Evolutionary conservation across 176 grass and related monocot species (phyloP).

Genomic region (Lolium multiflorum): DNA sequence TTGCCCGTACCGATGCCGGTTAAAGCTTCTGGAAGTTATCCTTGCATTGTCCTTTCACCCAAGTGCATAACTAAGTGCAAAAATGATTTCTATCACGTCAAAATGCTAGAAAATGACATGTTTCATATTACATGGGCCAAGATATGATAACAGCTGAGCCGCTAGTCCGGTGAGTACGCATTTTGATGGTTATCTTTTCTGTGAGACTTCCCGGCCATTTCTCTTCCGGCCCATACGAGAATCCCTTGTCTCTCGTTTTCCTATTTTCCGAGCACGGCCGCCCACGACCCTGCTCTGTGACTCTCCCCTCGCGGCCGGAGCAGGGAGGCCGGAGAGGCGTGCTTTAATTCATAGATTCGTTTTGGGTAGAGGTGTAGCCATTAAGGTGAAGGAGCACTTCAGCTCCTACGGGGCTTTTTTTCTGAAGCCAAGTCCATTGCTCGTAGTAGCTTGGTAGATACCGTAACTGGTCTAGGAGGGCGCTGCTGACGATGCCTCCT

Average conservation of each 20-base stretch:
- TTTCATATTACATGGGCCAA: not conserved
- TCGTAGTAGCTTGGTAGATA: not conserved
- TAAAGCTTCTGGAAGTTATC: too few relatives aligned
- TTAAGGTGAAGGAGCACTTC: not conserved
- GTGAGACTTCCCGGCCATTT: not conserved
- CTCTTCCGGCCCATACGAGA: not conserved
- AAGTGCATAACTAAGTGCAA: too few relatives aligned
- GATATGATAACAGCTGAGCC: not conserved
- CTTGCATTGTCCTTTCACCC: too few relatives aligned
- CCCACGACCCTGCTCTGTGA: not conserved
- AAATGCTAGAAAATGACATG: too few relatives aligned
- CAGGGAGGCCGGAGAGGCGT: not conserved
- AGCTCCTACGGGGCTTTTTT: not conserved
- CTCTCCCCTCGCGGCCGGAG: not conserved
- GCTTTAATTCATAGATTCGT: too few relatives aligned
- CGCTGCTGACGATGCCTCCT: not conserved
- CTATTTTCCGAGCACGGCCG: not conserved
- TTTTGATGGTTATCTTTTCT: not conserved
- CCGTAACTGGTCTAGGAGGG: too few relatives aligned
- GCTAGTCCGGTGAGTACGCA: too few relatives aligned
- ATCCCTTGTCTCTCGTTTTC: not conserved
- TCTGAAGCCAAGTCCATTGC: not conserved
- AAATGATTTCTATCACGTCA: too few relatives aligned
- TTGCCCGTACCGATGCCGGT: too few relatives aligned
- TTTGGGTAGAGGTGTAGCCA: too few relatives aligned